Percentiles rank a stretch among this genome's conserved stretches.
These are phyloP conservation scores for Colletotrichum gloeosporioides DNA, from an alignment of 2,329 filamentous ascomycete genomes.

Conservation along the genomic window DNA sequence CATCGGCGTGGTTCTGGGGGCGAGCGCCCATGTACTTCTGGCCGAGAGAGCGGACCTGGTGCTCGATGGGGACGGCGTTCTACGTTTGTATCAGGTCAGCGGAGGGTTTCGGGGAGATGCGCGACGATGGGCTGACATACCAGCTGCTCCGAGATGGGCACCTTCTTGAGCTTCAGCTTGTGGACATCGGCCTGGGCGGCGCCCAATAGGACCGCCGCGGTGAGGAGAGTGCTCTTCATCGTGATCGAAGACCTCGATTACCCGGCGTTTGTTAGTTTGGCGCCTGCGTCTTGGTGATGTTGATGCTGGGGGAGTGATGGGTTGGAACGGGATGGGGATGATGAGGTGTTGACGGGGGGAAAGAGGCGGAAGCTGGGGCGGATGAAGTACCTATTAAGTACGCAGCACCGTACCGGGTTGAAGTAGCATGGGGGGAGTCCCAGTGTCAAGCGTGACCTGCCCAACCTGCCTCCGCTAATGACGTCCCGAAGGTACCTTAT, in stretches of 20 bases:
- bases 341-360: conserved; percentile 22
- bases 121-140: conserved; percentile 56
- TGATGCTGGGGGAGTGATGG: neutral
- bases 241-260: conserved; percentile 35
- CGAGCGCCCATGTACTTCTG: conserved; percentile 96
- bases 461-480: conserved; percentile 15
- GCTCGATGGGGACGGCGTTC: conserved; percentile 79
- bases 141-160: conserved; percentile 89
- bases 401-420: neutral
- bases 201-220: conserved; percentile 82
- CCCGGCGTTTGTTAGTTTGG: neutral
- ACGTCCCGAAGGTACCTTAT: neutral
- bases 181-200: conserved; percentile 85
- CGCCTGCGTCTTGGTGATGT: conserved; percentile 11
- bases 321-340: conserved; percentile 5
- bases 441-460: conserved; percentile 15
- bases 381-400: conserved; percentile 21
- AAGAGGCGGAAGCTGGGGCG: conserved; percentile 7
- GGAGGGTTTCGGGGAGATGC: neutral
- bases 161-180: conserved; percentile 98
- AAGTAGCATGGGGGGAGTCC: neutral
- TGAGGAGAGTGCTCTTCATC: conserved; percentile 88
- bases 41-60: conserved; percentile 81
- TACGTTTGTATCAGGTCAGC: conserved; percentile 38
- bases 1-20: conserved; percentile 71